Evolutionary conservation across 1,284 basidiomycete genomes (phyloP).

Genomic region (Ceratobasidium sp.): DNA sequence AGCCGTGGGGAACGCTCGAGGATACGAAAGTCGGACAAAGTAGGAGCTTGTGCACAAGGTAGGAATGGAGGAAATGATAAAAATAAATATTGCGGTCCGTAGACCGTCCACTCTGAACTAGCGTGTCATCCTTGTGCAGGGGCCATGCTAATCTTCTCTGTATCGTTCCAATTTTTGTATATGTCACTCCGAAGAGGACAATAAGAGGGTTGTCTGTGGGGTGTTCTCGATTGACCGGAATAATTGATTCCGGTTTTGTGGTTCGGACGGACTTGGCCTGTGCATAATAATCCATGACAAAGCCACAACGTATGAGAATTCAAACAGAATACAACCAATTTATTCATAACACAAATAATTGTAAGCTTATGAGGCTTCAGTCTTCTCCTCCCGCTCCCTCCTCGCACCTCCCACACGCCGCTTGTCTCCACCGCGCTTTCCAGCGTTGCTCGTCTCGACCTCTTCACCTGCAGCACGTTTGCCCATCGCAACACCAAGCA

Average conservation of each 20-base stretch:
- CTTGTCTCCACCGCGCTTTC: constrained; percentile 31
- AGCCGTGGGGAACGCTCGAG: no score
- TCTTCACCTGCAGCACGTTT: constrained; percentile 52
- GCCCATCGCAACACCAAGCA: constrained; percentile 84
- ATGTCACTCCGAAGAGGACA: constrained; percentile 37
- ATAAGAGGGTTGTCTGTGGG: no score
- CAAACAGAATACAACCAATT: not conserved
- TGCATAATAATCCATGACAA: no score
- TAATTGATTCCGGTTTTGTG: constrained; percentile 25
- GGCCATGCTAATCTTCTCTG: constrained; percentile 37
- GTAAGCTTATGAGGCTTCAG: constrained; percentile 56
- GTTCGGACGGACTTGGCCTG: not conserved
- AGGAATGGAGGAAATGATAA: not conserved
- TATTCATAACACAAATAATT: not conserved
- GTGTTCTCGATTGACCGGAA: not conserved
- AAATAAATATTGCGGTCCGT: constrained; percentile 36
- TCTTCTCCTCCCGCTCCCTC: constrained; percentile 62
- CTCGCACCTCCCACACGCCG: constrained; percentile 48
- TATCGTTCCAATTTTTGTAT: constrained; percentile 39
- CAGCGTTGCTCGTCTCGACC: constrained; percentile 34
- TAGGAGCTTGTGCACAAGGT: no score
- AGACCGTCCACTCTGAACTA: constrained; percentile 39
- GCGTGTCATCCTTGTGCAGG: constrained; percentile 36
- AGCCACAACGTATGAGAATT: no score
- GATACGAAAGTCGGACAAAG: no score